Conservation (phyloP, 257 asterid genomes). For the Linaria vulgaris region DNA sequence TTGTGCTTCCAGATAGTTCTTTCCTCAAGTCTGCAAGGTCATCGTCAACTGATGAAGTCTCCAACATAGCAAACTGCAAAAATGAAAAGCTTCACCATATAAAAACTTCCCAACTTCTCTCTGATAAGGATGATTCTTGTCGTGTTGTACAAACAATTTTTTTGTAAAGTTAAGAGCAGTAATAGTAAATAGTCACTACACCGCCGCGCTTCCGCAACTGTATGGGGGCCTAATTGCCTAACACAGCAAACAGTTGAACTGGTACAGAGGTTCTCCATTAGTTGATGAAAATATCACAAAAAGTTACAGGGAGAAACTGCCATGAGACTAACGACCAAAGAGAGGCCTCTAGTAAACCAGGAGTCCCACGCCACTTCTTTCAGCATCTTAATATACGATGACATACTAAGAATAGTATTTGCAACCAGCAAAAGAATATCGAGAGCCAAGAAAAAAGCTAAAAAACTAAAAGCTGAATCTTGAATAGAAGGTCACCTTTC, state of each 20-base stretch:
- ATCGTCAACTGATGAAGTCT: constrained; percentile 89
- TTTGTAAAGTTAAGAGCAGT: background rate
- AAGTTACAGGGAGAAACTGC: background rate
- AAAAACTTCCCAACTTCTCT: background rate
- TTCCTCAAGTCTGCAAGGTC: constrained; percentile 77
- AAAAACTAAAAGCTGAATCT: background rate
- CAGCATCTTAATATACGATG: background rate
- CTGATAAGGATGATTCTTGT: background rate
- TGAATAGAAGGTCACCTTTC: constrained; percentile 55
- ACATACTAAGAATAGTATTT: background rate
- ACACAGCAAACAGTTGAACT: background rate
- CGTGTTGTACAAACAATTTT: background rate
- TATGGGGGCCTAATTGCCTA: background rate
- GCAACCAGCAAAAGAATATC: background rate
- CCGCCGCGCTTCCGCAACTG: background rate
- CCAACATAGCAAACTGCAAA: constrained; percentile 84
- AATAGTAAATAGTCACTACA: background rate
- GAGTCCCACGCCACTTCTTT: background rate
- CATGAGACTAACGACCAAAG: no score
- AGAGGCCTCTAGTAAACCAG: no score
- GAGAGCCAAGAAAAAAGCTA: background rate
- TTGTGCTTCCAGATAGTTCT: constrained; percentile 69
- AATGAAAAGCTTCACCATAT: background rate
- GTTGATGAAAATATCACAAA: background rate
- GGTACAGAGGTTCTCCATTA: background rate